phyloP scores from a whole-genome alignment of 1,284 basidiomycete genomes.

The Ustilago esculenta region DNA sequence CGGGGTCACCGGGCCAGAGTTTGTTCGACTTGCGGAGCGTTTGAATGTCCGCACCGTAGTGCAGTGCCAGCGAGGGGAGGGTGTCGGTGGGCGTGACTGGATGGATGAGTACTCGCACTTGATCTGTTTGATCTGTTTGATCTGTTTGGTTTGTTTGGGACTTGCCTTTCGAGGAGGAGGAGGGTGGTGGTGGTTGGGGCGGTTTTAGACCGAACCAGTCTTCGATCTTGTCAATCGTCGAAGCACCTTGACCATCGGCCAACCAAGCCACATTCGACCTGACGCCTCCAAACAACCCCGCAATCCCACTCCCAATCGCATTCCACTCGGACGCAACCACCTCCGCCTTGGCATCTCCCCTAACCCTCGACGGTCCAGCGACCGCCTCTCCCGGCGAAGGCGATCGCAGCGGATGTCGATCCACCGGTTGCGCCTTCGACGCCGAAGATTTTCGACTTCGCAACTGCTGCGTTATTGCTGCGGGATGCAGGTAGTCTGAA shows the following conservation, averaged over 20 bases:
- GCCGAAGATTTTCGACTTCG: constrained; percentile 36
- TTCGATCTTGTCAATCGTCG: no score
- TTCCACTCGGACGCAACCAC: constrained; percentile 44
- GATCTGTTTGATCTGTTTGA: no score
- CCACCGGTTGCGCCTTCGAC: constrained; percentile 15
- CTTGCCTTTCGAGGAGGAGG: no score
- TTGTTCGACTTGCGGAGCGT: constrained; percentile 60
- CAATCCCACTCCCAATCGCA: constrained; percentile 38
- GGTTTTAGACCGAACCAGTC: constrained; percentile 55
- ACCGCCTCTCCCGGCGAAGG: constrained; percentile 23
- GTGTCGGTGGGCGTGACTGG: constrained; percentile 56
- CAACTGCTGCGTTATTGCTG: no score
- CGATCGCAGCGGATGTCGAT: constrained; percentile 43
- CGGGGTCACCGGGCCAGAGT: constrained; percentile 64
- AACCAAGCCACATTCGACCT: no score
- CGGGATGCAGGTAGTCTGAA: constrained; percentile 18
- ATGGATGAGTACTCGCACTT: constrained; percentile 61
- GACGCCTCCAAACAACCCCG: constrained; percentile 40
- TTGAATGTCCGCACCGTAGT: constrained; percentile 62
- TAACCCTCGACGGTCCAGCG: no score
- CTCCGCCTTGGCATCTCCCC: no score
- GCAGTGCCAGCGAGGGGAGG: constrained; percentile 54
- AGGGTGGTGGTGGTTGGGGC: constrained; percentile 9
- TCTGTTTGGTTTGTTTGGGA: no score
- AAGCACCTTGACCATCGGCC: no score